Conservation (phyloP, 306 rosid species). For the Ormosia emarginata region DNA sequence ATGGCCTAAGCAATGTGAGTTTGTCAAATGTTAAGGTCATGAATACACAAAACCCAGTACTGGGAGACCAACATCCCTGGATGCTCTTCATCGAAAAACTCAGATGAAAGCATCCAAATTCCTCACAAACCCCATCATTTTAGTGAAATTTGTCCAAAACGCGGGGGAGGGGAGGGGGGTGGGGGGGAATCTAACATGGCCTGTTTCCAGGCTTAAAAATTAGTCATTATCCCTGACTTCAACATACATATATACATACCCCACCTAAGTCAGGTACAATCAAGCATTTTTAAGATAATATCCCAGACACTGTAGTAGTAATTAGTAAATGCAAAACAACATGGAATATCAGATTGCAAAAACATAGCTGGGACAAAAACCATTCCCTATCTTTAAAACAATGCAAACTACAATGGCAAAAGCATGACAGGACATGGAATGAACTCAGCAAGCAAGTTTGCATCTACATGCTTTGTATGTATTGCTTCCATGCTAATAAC, state of each 20-base stretch:
- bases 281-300: constrained; percentile 10
- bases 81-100: background rate
- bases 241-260: constrained; percentile 3
- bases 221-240: background rate
- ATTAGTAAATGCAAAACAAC: constrained; percentile 9
- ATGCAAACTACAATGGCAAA: constrained; percentile 56
- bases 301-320: background rate
- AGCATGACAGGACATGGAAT: constrained; percentile 92
- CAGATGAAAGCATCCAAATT: background rate
- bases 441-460: constrained; percentile 90
- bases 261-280: constrained; percentile 16
- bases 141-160: background rate
- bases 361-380: constrained; percentile 18
- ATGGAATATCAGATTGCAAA: constrained; percentile 11
- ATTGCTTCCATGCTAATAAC: constrained; percentile 94
- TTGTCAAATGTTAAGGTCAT: background rate
- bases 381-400: background rate
- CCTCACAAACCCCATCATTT: background rate
- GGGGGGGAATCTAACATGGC: background rate
- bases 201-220: background rate
- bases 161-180: too few relatives aligned
- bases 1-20: background rate
- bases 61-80: background rate
- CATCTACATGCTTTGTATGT: constrained; percentile 93
- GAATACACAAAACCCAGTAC: background rate